phyloP scores from a whole-genome alignment of 305 asterid genomes.

The Fraxinus xanthoxyloides region DNA sequence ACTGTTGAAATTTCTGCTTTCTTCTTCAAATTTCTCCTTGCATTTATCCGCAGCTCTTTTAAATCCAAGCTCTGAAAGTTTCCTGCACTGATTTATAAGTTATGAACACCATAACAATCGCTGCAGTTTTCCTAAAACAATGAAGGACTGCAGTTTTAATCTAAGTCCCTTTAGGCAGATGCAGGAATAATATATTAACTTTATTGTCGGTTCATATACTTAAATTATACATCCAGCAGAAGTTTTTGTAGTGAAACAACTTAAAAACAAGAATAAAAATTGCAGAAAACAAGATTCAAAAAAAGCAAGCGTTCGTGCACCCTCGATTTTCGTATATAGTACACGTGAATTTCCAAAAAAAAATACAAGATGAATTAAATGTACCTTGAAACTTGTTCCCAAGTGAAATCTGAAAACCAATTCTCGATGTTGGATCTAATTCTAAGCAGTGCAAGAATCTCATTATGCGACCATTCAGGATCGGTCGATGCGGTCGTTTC shows the following conservation, averaged over 20 bases:
- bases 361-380: neutral
- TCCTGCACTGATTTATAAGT: slow-evolving; percentile 33
- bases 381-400: slow-evolving; percentile 71
- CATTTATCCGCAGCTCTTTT: slow-evolving; percentile 59
- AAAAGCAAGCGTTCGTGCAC: slow-evolving; percentile 5
- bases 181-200: neutral
- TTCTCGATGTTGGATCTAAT: slow-evolving; percentile 59
- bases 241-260: neutral
- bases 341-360: neutral
- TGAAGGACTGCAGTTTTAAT: neutral
- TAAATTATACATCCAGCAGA: neutral
- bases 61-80: slow-evolving; percentile 60
- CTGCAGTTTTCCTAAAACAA: neutral
- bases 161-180: neutral
- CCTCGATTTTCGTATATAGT: neutral
- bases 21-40: slow-evolving; percentile 67
- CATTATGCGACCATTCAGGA: slow-evolving; percentile 53
- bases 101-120: neutral
- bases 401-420: slow-evolving; percentile 57
- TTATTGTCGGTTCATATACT: too few species aligned
- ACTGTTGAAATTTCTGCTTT: slow-evolving; percentile 41
- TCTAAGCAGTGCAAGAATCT: slow-evolving; percentile 50
- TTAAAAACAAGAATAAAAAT: slow-evolving; percentile 13
- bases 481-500: neutral
- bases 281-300: slow-evolving; percentile 6